Base-by-base conservation (phyloP, 2,329 filamentous ascomycete species). In the Ophiostoma perfectum region DNA sequence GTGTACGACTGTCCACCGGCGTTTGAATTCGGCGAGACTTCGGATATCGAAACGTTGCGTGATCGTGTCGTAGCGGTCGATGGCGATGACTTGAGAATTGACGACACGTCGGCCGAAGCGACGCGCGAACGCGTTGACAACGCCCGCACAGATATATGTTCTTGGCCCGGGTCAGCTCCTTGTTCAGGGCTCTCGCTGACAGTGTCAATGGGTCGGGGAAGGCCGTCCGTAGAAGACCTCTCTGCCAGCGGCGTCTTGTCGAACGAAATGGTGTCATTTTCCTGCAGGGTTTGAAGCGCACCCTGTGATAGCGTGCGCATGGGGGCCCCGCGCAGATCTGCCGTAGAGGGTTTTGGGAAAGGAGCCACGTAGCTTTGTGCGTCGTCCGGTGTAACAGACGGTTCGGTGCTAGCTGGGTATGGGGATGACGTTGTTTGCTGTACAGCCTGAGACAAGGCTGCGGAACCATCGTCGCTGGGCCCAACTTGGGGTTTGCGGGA, bases 11-110 rank as follows among this genome's bases (percentile, higher is more conserved):
- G 18, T 18, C 18, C 64, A 6, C 41, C 41, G 2, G 65, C 64
- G 44, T 79, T 77, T 45, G 80, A 79, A 67, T 80, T 81, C 8
- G 75, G 75, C 0, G 84, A 85, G 12, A 80, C 75, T 4, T 80
- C 81, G 0, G 84, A 83, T 0, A 82, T 70, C n/a, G 84, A 88
- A 3, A 81, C 75, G 67, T 85, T 83, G 49, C 83, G 81, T 0
- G 86, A 85, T 16, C 80, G 78, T 1, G 76, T 78, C n/a, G 78
- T 77, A 27, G 75, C 75, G 3, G 77, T 77, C 0, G 81, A 80
- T 0, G 77, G 71, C 12, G 75, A 75, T 4, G 75, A 74, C 36
- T 72, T 74, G 1, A 71, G 66, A 7, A 75, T 68, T 0, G 71
- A 71, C 5, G 71, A 68, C 2, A 71, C 70, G 49, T 77, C 75